phyloP scores from a whole-genome alignment of 1,139 yeast genomes.

The Hemisphaericaspora subhashii region DNA sequence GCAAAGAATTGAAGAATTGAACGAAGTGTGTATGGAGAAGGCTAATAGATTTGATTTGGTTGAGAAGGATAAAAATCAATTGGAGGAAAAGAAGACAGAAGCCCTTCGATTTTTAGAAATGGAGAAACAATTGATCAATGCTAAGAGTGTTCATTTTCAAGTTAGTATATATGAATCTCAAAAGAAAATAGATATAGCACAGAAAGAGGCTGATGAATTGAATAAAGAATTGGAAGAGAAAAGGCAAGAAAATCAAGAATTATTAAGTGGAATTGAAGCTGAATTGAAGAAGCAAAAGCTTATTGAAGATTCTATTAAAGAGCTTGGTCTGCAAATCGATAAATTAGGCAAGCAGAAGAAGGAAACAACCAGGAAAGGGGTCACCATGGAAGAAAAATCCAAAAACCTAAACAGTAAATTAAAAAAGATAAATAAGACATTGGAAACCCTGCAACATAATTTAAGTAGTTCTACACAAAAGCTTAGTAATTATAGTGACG shows the following conservation, averaged over 20 bases:
- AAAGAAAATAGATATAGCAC: slow-evolving; percentile 40
- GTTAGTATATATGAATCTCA: slow-evolving; percentile 44
- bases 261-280: slow-evolving; percentile 39
- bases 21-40: slow-evolving; percentile 79
- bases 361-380: slow-evolving; percentile 50
- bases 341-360: slow-evolving; percentile 17
- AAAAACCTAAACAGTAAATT: slow-evolving; percentile 62
- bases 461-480: slow-evolving; percentile 47
- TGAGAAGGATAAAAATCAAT: slow-evolving; percentile 66
- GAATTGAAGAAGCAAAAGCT: slow-evolving; percentile 26
- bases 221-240: slow-evolving; percentile 49
- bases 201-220: slow-evolving; percentile 32
- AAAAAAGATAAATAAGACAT: slow-evolving; percentile 59
- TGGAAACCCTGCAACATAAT: slow-evolving; percentile 34
- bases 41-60: slow-evolving; percentile 79
- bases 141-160: slow-evolving; percentile 61
- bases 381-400: slow-evolving; percentile 71
- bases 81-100: slow-evolving; percentile 69
- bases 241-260: slow-evolving; percentile 43
- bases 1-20: slow-evolving; percentile 61
- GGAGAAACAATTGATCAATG: slow-evolving; percentile 62
- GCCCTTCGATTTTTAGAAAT: slow-evolving; percentile 65
- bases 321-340: slow-evolving; percentile 31
- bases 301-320: slow-evolving; percentile 30
- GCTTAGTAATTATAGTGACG: slow-evolving; percentile 45